Evolutionary conservation across 306 rosid species (phyloP), one percentile per base, ranked within the genome.

Genomic region (Vigna reflexopilosa): DNA sequence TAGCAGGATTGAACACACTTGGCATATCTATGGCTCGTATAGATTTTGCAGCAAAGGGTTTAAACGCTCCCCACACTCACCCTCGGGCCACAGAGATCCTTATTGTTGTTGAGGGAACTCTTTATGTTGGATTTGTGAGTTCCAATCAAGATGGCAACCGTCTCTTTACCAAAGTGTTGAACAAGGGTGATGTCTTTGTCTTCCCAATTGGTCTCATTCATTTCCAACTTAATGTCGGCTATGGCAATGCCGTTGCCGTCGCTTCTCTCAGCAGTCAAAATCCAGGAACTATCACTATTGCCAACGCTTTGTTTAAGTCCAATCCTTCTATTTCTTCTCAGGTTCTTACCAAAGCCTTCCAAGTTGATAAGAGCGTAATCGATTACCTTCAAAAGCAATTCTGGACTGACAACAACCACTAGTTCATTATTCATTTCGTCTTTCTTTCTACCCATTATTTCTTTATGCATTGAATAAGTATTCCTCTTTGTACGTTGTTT

Each of bases 131-230:
- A 9, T 83, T 83, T 61, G 73, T 83, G 0, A 57, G 83, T 0
- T 68, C 86, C 9, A 77, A 67, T 34, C 67, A 45, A 19, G 26
- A 55, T 3, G 44, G 30, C 9, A 77, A 77, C 13, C 75, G 58
- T 56, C 70, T 77, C 34, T 26, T 77, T 13, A 56, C 69, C 4
- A 77, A 68, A 77, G 76, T 77, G 0, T 61, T 77, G 10, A 67
- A 77, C 69, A 77, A 77, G 30, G 81, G 81, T 26, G 81, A 77
- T 57, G 81, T 77, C 8, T 77, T 77, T 77, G 76, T 67, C 40
- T 67, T 77, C 50, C 81, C 81, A 56, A 67, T 67, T 56, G 81
- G 81, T 4, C 81, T 42, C 7, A 58, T 80, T 71, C 87, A 84
- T 40, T 85, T 85, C 24, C 83, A 81, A 52, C 17, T 84, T 1